phyloP scores from a whole-genome alignment of 2,329 filamentous ascomycete genomes.

The Nothopassalora personata region DNA sequence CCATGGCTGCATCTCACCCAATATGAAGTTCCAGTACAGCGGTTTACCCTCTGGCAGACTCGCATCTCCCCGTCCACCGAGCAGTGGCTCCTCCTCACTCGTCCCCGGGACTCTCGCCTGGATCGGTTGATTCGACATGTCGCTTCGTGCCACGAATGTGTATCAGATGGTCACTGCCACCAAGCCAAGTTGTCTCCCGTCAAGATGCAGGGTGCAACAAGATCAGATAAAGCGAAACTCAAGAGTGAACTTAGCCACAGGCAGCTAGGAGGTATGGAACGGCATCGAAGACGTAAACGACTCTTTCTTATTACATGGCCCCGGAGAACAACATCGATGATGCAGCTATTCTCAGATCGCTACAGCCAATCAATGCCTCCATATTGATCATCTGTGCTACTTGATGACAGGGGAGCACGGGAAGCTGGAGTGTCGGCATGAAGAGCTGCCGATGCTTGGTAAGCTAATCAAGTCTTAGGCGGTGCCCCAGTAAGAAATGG shows the following conservation, averaged over 20 bases:
- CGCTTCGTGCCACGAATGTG: neutral
- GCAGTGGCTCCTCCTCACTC: slow-evolving; percentile 62
- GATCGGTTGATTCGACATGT: slow-evolving; percentile 32
- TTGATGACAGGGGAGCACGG: slow-evolving; percentile 1
- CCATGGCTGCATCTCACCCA: slow-evolving; percentile 52
- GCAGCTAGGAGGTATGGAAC: too few relatives aligned
- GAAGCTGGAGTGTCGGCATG: neutral
- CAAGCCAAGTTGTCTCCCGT: slow-evolving; percentile 2
- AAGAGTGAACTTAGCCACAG: neutral
- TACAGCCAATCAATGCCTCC: neutral
- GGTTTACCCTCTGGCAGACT: slow-evolving; percentile 61
- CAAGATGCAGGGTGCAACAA: neutral
- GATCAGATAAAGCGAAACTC: neutral
- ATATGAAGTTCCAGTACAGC: slow-evolving; percentile 65
- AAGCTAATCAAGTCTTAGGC: neutral
- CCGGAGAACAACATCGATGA: neutral
- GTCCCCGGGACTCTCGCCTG: slow-evolving; percentile 29
- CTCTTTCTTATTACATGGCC: neutral
- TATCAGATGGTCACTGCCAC: neutral
- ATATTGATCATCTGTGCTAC: neutral
- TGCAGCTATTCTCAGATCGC: neutral
- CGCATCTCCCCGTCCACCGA: slow-evolving; percentile 67
- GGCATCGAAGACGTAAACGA: neutral
- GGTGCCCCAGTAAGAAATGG: neutral
- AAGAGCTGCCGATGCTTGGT: neutral